Evolutionary conservation across 805 yeast species (phyloP), one percentile per base, ranked within the genome.

Genomic region (Wickerhamomyces strasburgensis): DNA sequence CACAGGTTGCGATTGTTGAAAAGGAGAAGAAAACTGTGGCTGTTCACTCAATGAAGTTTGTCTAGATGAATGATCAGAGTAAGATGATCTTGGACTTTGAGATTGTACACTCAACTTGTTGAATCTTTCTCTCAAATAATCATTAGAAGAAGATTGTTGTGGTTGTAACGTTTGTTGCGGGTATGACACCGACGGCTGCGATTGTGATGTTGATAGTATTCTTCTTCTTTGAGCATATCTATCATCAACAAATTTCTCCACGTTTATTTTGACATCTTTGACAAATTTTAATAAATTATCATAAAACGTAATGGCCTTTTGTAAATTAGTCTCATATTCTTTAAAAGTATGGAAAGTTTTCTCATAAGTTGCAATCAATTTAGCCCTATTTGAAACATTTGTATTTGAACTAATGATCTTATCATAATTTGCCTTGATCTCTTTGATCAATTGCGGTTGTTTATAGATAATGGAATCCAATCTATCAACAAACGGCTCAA

Each of bases 281-380:
- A 54, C 40, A 28, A 46, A 52, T 31, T 48, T 60, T 43, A 47
- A 42, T 46, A 56, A 54, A 42, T 75, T 72, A 6, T 62, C 60
- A 57, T 90, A 90, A 52, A 86, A 84, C 9, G 61, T 68, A 8
- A 60, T 48, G 0, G 95, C 95, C 45, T 75, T 78, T 13, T 62
- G 58, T 37, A 75, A 56, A 5, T 94, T 95, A 6, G 63, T 62
- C 10, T 64, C 57, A 47, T 78, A 80, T 13, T 70, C 69, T 26
- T 65, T 65, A 79, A 89, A 87, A 14, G 64, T 61, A 6, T 70
- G 65, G 48, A 70, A 72, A 2, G 87, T 80, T 6, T 60, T 55
- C 35, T 70, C 57, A 38, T 73, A 63, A 31, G 65, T 62, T 5
- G 60, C 64, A 33, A 68, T 68, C 47, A 65, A 59, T 24, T 49